Conservation (phyloP, 2,329 filamentous ascomycete genomes). For the Aspergillus fijiensis region DNA sequence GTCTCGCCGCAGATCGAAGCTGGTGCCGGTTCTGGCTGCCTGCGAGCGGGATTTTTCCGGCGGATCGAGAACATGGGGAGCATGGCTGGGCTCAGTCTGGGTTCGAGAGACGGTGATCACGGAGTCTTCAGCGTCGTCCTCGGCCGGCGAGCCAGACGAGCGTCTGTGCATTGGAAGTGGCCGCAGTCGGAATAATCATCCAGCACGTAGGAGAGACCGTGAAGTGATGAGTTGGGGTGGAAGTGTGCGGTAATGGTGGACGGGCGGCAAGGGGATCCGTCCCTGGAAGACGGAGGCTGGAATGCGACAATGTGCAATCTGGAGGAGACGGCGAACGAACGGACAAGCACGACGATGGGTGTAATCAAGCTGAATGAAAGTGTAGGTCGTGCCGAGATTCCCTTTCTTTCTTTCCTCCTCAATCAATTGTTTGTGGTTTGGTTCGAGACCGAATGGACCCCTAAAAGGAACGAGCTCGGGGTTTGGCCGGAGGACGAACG, state of each 20-base stretch:
- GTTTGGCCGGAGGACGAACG: background rate
- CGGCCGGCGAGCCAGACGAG: constrained; percentile 45
- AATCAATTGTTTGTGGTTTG: background rate
- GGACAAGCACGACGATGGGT: background rate
- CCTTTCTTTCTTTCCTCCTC: background rate
- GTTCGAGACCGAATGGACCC: constrained; percentile 1
- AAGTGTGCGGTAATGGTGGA: constrained; percentile 1
- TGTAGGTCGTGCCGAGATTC: background rate
- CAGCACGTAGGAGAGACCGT: constrained; percentile 29
- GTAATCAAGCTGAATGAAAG: background rate
- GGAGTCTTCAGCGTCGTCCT: constrained; percentile 43
- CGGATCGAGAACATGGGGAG: constrained; percentile 30
- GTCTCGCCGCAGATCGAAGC: constrained; percentile 37
- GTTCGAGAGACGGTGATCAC: constrained; percentile 29
- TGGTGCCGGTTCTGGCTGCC: constrained; percentile 38
- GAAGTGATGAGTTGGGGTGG: constrained; percentile 4
- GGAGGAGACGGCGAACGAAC: background rate
- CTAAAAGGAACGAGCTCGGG: background rate
- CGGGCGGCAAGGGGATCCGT: constrained; percentile 13
- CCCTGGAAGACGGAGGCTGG: constrained; percentile 16
- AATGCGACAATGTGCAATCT: constrained; percentile 15
- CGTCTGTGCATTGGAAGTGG: constrained; percentile 47
- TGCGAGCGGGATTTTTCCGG: constrained; percentile 36
- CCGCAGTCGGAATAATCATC: constrained; percentile 37
- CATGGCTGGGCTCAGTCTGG: constrained; percentile 33